phyloP scores from a whole-genome alignment of 805 yeast species.

The Cyberlindnera meyerae region DNA sequence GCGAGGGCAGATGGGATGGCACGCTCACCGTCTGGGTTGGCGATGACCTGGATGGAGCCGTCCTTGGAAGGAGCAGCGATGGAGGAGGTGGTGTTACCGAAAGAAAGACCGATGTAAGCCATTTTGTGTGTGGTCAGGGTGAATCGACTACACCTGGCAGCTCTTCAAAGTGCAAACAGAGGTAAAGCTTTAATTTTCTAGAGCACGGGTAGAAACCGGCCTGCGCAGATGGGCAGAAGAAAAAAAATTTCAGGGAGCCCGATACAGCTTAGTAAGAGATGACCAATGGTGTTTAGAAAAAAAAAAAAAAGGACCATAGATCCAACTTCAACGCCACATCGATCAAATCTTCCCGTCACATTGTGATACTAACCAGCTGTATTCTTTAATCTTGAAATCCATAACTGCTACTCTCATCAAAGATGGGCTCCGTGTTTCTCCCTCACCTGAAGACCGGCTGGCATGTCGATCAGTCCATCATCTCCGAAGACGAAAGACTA shows the following conservation, averaged over 20 bases:
- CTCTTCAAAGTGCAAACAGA: too few species aligned
- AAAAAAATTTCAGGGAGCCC: too few species aligned
- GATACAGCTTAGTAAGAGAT: not conserved
- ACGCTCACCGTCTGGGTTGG: conserved; percentile 99
- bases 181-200: too few species aligned
- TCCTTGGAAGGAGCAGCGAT: conserved; percentile 83
- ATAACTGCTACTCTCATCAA: not conserved
- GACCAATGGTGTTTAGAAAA: not conserved
- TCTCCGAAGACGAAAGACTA: conserved; percentile 75
- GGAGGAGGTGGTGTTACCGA: conserved; percentile 94
- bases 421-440: conserved; percentile 5
- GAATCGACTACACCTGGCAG: not conserved
- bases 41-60: conserved; percentile 94
- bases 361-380: too few species aligned
- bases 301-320: too few species aligned
- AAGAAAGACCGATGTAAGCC: conserved; percentile 84
- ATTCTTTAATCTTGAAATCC: too few species aligned
- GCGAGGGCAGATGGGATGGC: conserved; percentile 89
- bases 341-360: too few species aligned
- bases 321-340: too few species aligned
- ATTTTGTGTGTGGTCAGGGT: conserved; percentile 14
- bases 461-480: conserved; percentile 98
- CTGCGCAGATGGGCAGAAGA: too few species aligned
- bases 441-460: conserved; percentile 13
- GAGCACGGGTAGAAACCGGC: too few species aligned